A percentile compares a stretch with the other conserved stretches of the same genome.
Conservation (phyloP, 116 monocot species). For the Phalaenopsis hybrid region DNA sequence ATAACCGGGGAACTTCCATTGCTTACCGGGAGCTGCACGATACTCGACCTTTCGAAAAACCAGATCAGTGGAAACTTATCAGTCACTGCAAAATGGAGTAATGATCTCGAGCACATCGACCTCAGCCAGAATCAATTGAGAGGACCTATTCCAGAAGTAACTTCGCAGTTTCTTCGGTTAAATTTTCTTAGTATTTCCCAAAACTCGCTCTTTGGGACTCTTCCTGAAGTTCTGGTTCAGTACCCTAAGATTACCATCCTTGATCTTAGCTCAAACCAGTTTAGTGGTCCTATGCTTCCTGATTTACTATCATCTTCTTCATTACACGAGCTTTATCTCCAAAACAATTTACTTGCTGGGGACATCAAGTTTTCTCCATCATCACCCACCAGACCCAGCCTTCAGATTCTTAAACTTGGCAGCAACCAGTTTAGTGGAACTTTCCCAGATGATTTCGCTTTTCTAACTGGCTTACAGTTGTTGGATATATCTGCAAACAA, state of each 20-base stretch:
- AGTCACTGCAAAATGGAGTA: conserved; percentile 68
- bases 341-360: conserved; percentile 53
- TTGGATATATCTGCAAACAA: conserved; percentile 72
- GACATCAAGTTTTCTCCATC: conserved; percentile 38
- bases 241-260: conserved; percentile 70
- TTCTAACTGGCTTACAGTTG: conserved; percentile 45
- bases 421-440: conserved; percentile 62
- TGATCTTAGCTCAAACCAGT: conserved; percentile 75
- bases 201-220: conserved; percentile 40
- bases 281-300: conserved; percentile 41
- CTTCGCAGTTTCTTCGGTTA: conserved; percentile 77
- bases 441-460: conserved; percentile 52
- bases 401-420: conserved; percentile 62
- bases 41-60: conserved; percentile 76
- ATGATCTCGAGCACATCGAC: conserved; percentile 72
- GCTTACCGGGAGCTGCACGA: conserved; percentile 66
- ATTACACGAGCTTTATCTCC: conserved; percentile 70
- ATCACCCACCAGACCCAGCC: conserved; percentile 29
- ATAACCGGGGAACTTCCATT: conserved; percentile 79
- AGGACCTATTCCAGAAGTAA: conserved; percentile 51
- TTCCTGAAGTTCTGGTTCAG: conserved; percentile 43
- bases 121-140: conserved; percentile 70
- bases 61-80: conserved; percentile 77
- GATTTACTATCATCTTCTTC: conserved; percentile 49
- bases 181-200: conserved; percentile 73